Base-by-base conservation (phyloP, 2,329 filamentous ascomycete species). In the Neurospora crassa region DNA sequence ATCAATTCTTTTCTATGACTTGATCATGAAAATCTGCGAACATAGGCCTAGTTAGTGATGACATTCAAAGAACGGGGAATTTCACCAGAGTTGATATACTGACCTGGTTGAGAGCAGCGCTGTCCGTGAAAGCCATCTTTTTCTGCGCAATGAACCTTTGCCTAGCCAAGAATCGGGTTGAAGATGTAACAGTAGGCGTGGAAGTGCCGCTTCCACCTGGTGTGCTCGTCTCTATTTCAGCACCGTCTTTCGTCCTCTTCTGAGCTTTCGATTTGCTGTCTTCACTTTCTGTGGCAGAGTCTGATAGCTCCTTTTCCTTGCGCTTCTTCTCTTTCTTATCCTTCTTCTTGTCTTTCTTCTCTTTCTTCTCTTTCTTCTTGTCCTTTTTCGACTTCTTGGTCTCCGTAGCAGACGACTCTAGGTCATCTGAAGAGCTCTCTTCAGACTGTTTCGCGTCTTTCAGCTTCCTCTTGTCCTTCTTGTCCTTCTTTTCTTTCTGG, bases 71-170 rank as follows among this genome's bases (percentile, higher is more conserved):
- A 18, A 45, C 16, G n/a, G 18, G 59, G 70, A 63, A 47, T 41
- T 63, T n/a, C 7, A 53, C 20, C 7, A 16, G 29, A 63, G 53
- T 34, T 63, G 29, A 63, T 74, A 43, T 34, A 40, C 83, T 80
- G 82, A 94, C 92, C 89, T 97, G 94, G 79, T 94, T 95, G 78
- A 98, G 82, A 16, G 94, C 92, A 78, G 91, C 89, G 68, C 90
- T 87, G 80, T 97, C 92, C 83, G 93, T 87, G 72, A 94, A 87
- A 2, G 94, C 94, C 83, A 91, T 88, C 77, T 89, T 90, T 84
- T 98, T 98, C 76, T 96, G 92, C 71, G 91, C 91, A 77, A 98
- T 97, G 80, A 94, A 93, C 72, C 93, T 87, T 75, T 92, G 89
- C 74, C 95, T 86, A 67, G 94, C 89, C 70, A 91, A 87, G 79